Evolutionary conservation across 2,329 filamentous ascomycete species (phyloP), one percentile per base, ranked within the genome.

Genomic region (Cercospora zeina): DNA sequence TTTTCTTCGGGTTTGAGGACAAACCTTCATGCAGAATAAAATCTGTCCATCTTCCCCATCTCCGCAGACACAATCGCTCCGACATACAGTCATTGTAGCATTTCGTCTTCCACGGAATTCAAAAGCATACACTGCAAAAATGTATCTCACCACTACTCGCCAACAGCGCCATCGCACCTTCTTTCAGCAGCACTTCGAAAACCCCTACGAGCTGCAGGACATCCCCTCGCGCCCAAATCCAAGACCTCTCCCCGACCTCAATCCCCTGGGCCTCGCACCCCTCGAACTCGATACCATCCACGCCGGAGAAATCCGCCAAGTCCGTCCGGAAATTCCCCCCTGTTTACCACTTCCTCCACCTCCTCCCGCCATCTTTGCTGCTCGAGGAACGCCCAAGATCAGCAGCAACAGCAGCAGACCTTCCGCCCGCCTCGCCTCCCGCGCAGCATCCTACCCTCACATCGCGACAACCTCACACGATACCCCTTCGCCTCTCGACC

Each of bases 171-270:
- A 24, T 30, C 36, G 42, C n/a, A 36, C 54, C 19, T 27, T 36
- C 11, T 14, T 42, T 11, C 21, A 31, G 21, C 21, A 31, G 21
- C 21, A 30, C 10, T 8, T 10, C 21, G 21, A 42, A 8, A 56
- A 13, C 21, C 54, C 54, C 2, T 42, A 56, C 24, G 54, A 39
- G 24, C 24, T 56, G 9, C 49, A 31, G 34, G 49, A 53, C 49
- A 53, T 14, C 30, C 13, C 54, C 27, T 13, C 54, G 24, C 24
- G 6, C 24, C 24, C 4, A 34, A 34, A 34, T 2, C 8, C 31
- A 34, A 2, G 9, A 4, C 13, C 42, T n/a, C 21, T 47, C 21
- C 6, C 24, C 24, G 24, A 14, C 42, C 19, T 11, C 21, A 47
- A 27, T 21, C 11, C 19, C 21, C 27, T 47, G 11, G 42, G 27